Evolutionary conservation across 139 green algal species (phyloP), one percentile per base, ranked within the genome.

Genomic region (Micractinium conductrix): DNA sequence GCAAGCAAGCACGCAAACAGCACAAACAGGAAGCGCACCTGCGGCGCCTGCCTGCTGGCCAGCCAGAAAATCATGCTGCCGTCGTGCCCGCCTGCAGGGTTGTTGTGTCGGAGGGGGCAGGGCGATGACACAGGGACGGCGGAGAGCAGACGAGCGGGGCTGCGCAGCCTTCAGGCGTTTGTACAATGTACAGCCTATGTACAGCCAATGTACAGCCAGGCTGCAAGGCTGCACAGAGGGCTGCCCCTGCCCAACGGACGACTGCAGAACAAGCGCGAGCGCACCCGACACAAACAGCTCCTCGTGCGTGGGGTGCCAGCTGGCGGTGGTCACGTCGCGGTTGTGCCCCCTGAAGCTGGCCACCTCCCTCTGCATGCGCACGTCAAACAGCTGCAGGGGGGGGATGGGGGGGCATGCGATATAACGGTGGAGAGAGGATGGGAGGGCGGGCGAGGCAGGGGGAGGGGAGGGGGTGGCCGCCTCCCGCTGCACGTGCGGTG

Each of bases 271-370:
- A n/a, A n/a, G n/a, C 90, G 38, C 79, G 85, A 42, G n/a, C n/a
- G n/a, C n/a, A n/a, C 92, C 92, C 37, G 86, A 92, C 22, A 89
- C 92, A 78, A 98, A 96, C 38, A 98, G 83, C 72, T 95, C 91
- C 90, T 99, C 95, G 75, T 98, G 93, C 2, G 90, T 17, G 19
- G 96, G 95, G 91, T 99, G 96, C 96, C 96, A 99, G 9, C 89
- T 78, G 5, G 91, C 80, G 55, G 80, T 85, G 0, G 88, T 95
- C 50, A 99, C 93, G 42, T 99, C 96, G 8, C 89, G 79, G 22
- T 80, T 86, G 86, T 99, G 95, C 7, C 96, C 96, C 53, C 83
- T 72, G 87, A 92, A 97, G 5, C 80, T 93, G 26, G 63, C 70
- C 75, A 99, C 30, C 90, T 95, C 92, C 12, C 78, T 73, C 87